phyloP scores from a whole-genome alignment of 2,329 filamentous ascomycete genomes.

The Cercospora sp. region DNA sequence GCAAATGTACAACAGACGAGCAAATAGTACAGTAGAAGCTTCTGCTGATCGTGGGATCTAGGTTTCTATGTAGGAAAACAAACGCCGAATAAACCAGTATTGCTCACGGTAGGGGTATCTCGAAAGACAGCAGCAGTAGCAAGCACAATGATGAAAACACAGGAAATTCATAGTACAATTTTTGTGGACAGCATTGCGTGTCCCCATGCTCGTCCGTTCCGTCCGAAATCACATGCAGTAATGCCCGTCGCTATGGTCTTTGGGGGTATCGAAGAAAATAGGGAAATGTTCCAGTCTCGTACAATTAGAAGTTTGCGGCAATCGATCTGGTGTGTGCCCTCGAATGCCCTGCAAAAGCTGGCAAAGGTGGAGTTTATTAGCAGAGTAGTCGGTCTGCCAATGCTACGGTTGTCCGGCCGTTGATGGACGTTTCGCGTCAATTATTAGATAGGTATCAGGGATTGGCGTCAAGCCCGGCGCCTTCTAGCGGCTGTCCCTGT shows the following conservation, averaged over 20 bases:
- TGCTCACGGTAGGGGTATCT: background rate
- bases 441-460: background rate
- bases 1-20: background rate
- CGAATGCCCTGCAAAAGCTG: background rate
- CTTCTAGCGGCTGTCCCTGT: conserved; percentile 13
- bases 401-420: conserved; percentile 4
- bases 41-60: conserved; percentile 2
- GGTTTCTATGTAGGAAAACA: background rate
- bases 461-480: background rate
- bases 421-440: background rate
- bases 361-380: background rate
- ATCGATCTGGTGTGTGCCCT: background rate
- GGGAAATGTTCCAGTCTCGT: conserved; percentile 11
- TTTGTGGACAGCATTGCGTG: background rate
- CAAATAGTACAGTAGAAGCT: background rate
- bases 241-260: conserved; percentile 14
- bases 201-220: conserved; percentile 1
- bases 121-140: background rate
- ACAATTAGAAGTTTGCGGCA: conserved; percentile 1
- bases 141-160: background rate
- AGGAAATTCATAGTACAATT: background rate
- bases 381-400: conserved; percentile 5
- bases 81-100: background rate
- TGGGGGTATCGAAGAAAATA: conserved; percentile 13
- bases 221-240: conserved; percentile 10